A percentile compares a stretch with the other conserved stretches of the same genome.
These are phyloP conservation scores for Hypoxylon fuscum DNA, from an alignment of 495 filamentous ascomycete genomes.

Conservation along the genomic window DNA sequence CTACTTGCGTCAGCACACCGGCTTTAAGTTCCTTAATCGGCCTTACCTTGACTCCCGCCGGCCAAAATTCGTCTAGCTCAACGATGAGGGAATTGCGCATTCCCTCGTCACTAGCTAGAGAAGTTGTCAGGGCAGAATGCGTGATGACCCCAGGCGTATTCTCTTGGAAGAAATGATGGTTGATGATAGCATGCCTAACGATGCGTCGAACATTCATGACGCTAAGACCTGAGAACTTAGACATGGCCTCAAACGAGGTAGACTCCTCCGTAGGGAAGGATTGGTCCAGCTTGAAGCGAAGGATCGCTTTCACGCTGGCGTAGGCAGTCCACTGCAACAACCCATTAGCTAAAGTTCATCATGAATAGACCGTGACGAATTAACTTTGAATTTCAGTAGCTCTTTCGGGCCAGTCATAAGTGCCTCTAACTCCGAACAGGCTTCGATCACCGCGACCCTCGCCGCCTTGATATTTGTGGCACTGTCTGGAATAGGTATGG, in stretches of 20 bases:
- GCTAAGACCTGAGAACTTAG: conserved; percentile 25
- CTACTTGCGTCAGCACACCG: conserved; percentile 10
- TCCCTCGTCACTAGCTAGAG: conserved; percentile 15
- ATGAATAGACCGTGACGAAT: not conserved
- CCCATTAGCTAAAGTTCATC: not conserved
- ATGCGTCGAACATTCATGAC: conserved; percentile 23
- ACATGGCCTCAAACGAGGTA: conserved; percentile 35
- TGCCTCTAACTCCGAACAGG: conserved; percentile 27
- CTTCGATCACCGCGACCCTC: conserved; percentile 18
- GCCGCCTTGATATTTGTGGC: conserved; percentile 13
- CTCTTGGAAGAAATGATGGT: conserved; percentile 36
- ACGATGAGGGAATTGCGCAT: conserved; percentile 23
- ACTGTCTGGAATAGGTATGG: conserved; percentile 23
- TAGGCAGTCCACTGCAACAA: conserved; percentile 29
- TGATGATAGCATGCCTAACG: conserved; percentile 36
- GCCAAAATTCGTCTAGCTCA: conserved; percentile 39
- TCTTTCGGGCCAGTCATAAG: conserved; percentile 27
- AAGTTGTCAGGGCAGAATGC: conserved; percentile 29
- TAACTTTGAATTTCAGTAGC: conserved; percentile 20
- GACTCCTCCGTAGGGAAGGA: conserved; percentile 32
- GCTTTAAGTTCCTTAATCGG: not conserved
- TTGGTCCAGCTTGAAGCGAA: conserved; percentile 33
- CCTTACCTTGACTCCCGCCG: conserved; percentile 32
- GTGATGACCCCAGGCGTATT: conserved; percentile 22
- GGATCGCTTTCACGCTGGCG: conserved; percentile 31